Percentiles rank a stretch among this genome's conserved stretches.
Conservation (phyloP, 768 basidiomycete genomes). For the Mycena rosella region DNA sequence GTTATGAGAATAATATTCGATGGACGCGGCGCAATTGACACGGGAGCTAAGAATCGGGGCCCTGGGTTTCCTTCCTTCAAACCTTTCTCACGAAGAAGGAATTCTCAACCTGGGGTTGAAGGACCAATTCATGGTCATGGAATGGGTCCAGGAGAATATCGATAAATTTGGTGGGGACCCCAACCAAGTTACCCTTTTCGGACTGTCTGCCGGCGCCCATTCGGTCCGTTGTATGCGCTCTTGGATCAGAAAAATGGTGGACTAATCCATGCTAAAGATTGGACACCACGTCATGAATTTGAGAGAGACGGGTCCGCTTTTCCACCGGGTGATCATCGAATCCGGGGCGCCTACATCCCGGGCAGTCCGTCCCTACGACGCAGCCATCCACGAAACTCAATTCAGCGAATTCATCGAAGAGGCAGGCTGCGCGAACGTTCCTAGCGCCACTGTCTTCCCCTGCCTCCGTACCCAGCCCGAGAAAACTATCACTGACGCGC, state of each 20-base stretch:
- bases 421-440: slow-evolving; percentile 5
- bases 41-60: neutral
- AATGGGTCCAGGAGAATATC: slow-evolving; percentile 19
- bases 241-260: neutral
- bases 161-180: slow-evolving; percentile 8
- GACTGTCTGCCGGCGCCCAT: slow-evolving; percentile 18
- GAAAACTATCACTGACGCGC: slow-evolving; percentile 3
- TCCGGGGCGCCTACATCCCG: neutral
- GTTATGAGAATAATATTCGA: neutral
- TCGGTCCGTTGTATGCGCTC: neutral
- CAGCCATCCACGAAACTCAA: slow-evolving; percentile 3
- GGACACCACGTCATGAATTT: slow-evolving; percentile 10
- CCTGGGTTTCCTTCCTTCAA: slow-evolving; percentile 10
- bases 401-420: neutral
- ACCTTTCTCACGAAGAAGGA: neutral
- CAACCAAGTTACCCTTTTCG: slow-evolving; percentile 13
- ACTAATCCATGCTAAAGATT: neutral
- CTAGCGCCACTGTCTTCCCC: slow-evolving; percentile 3
- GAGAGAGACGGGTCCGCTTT: neutral
- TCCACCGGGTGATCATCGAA: slow-evolving; percentile 13
- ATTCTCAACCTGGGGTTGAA: slow-evolving; percentile 12
- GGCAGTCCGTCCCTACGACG: slow-evolving; percentile 9
- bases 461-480: slow-evolving; percentile 9
- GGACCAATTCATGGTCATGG: slow-evolving; percentile 4
- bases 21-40: neutral